Conservation (phyloP, 2,329 filamentous ascomycete species). For the Aureobasidium sp. region DNA sequence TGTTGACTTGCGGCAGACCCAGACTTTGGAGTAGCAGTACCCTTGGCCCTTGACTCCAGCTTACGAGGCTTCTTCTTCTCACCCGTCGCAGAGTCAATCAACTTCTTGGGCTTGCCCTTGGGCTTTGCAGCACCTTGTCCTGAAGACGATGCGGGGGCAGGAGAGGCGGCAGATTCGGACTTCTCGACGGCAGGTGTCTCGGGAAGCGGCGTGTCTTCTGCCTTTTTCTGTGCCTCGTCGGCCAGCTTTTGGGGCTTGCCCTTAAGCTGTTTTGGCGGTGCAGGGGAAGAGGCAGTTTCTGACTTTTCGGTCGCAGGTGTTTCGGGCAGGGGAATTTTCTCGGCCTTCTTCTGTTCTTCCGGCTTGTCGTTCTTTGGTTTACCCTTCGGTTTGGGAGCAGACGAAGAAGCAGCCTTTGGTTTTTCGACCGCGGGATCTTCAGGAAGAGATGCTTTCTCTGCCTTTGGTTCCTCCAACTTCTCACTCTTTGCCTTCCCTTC, state of each 20-base stretch:
- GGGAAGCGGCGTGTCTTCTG: background rate
- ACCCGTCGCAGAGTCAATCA: slow-evolving; percentile 6
- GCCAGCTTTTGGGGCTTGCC: slow-evolving; percentile 9
- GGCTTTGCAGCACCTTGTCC: background rate
- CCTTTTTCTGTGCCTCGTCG: slow-evolving; percentile 7
- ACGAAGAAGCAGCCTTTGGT: background rate
- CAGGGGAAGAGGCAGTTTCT: background rate
- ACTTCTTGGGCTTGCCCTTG: slow-evolving; percentile 12
- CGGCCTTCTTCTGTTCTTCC: slow-evolving; percentile 8
- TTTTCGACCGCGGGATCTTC: background rate
- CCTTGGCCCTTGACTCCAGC: background rate
- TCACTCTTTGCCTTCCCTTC: background rate
- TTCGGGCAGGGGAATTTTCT: slow-evolving; percentile 3
- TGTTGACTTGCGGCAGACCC: slow-evolving; percentile 4
- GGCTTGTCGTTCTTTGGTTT: background rate
- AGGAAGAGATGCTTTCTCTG: slow-evolving; percentile 2
- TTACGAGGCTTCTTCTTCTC: slow-evolving; percentile 14
- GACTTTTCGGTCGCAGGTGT: background rate
- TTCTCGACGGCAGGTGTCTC: slow-evolving; percentile 1
- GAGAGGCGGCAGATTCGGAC: background rate
- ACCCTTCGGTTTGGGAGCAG: background rate
- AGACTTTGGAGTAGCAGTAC: background rate
- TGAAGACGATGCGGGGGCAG: background rate
- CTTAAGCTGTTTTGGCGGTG: background rate
- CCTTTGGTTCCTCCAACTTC: slow-evolving; percentile 2